Percentiles rank a stretch among this genome's conserved stretches.
These are phyloP conservation scores for Hymenotorrendiella dingleyae DNA, from an alignment of 2,329 filamentous ascomycete species.

Conservation along the genomic window DNA sequence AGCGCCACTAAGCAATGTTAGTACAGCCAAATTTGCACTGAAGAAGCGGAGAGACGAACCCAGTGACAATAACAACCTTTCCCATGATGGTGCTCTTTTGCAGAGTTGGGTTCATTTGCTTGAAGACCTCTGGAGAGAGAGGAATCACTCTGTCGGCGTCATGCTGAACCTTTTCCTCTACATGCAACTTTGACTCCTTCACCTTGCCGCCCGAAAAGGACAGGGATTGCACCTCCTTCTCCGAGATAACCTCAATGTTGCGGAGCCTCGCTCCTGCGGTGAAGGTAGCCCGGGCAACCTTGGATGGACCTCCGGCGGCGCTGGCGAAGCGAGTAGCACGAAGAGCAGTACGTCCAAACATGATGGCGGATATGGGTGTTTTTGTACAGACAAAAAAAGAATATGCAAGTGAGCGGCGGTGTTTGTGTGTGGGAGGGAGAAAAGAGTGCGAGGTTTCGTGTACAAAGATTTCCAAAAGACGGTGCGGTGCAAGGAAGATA, in stretches of 20 bases:
- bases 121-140: constrained; percentile 47
- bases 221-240: constrained; percentile 24
- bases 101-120: constrained; percentile 57
- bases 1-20: constrained; percentile 52
- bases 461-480: background rate
- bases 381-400: background rate
- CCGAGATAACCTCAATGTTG: constrained; percentile 24
- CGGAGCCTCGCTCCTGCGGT: constrained; percentile 14
- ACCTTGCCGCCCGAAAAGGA: constrained; percentile 19
- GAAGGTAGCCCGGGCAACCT: constrained; percentile 21
- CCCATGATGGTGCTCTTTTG: constrained; percentile 63
- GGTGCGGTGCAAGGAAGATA: background rate
- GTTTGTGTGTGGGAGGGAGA: background rate
- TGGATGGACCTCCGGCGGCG: constrained; percentile 7
- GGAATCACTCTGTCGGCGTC: constrained; percentile 32
- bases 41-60: constrained; percentile 39
- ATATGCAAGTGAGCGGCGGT: background rate
- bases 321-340: constrained; percentile 6
- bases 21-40: constrained; percentile 1
- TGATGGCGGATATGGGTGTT: constrained; percentile 9
- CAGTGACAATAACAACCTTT: constrained; percentile 69
- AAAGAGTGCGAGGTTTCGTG: background rate
- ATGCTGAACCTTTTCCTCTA: constrained; percentile 16
- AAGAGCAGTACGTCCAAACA: constrained; percentile 22
- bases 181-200: constrained; percentile 21